These are phyloP conservation scores for Penicillium polonicum DNA, from an alignment of 2,329 filamentous ascomycete species.

Conservation along the genomic window DNA sequence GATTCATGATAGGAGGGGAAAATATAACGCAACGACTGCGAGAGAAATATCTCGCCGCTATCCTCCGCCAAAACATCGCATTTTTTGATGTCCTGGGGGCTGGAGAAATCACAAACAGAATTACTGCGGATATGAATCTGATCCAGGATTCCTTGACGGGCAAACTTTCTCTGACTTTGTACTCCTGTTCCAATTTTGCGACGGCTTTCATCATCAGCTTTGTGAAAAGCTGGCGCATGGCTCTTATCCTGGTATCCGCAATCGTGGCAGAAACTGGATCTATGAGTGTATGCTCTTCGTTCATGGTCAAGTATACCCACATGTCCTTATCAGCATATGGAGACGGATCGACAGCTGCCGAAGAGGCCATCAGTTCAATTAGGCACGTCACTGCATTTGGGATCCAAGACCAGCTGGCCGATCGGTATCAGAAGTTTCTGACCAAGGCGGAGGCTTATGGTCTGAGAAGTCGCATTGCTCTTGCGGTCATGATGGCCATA, in stretches of 20 bases:
- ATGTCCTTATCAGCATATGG: background rate
- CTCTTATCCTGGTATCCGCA: background rate
- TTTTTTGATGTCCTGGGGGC: conserved; percentile 83
- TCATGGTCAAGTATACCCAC: background rate
- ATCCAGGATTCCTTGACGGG: background rate
- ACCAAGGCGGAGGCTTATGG: background rate
- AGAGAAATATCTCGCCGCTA: conserved; percentile 65
- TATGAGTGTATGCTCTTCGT: background rate
- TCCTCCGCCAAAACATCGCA: conserved; percentile 75
- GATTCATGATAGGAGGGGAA: background rate
- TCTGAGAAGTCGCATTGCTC: background rate
- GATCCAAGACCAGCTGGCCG: background rate
- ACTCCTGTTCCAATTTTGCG: background rate
- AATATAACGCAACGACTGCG: background rate
- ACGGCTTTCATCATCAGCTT: background rate
- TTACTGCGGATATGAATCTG: conserved; percentile 68
- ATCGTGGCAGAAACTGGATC: background rate
- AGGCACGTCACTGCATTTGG: background rate
- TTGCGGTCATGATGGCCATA: background rate
- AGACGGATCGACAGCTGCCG: background rate
- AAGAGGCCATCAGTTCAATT: background rate
- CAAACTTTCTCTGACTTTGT: background rate
- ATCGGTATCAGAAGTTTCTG: background rate
- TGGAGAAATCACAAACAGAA: conserved; percentile 80
- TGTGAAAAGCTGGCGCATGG: background rate